phyloP scores from a whole-genome alignment of 495 filamentous ascomycete species.

The Hypoxylon subgilvum region DNA sequence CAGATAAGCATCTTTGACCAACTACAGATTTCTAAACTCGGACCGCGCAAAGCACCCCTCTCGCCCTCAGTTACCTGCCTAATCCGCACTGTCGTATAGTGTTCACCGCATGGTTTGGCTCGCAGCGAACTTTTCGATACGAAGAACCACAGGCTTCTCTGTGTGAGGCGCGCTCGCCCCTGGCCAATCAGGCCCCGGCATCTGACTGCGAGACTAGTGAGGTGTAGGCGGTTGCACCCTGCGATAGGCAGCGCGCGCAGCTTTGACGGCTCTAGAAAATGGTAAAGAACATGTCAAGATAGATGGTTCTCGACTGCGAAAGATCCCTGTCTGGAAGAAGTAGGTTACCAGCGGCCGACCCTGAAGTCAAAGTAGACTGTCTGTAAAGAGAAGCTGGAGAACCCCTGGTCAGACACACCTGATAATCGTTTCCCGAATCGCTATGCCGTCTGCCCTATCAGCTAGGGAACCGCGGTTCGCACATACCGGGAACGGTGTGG shows the following conservation, averaged over 20 bases:
- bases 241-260: not conserved
- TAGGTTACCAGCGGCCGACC: conserved; percentile 16
- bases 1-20: not conserved
- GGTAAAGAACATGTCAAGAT: conserved; percentile 16
- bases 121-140: conserved; percentile 4
- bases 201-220: conserved; percentile 20
- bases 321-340: conserved; percentile 9
- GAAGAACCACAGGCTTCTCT: conserved; percentile 6
- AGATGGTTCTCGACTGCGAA: conserved; percentile 21
- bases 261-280: conserved; percentile 13
- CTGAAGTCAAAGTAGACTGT: conserved; percentile 7
- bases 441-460: conserved; percentile 18
- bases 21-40: conserved; percentile 4
- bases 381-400: conserved; percentile 33
- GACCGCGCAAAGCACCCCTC: conserved; percentile 4
- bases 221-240: not conserved
- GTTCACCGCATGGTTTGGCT: not conserved
- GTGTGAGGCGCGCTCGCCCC: conserved; percentile 3
- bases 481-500: conserved; percentile 19
- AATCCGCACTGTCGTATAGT: conserved; percentile 9
- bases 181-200: conserved; percentile 15
- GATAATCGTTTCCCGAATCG: conserved; percentile 18
- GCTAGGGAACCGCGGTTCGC: conserved; percentile 16
- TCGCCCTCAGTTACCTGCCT: conserved; percentile 29
- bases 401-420: conserved; percentile 18